phyloP scores from a whole-genome alignment of 768 basidiomycete species.

The Collybia sordida region DNA sequence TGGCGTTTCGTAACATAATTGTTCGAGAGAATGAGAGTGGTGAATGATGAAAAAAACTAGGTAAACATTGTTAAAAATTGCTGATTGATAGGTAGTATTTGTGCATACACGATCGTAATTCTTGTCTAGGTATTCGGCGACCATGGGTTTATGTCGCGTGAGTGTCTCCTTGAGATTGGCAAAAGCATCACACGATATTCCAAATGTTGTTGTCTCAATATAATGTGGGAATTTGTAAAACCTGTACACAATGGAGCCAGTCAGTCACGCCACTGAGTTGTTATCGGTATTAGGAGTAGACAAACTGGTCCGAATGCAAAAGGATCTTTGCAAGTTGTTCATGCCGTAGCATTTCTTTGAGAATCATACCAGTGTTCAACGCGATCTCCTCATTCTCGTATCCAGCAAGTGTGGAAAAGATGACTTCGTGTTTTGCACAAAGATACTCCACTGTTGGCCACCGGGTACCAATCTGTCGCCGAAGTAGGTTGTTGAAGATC shows the following conservation, averaged over 20 bases:
- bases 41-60: slow-evolving; percentile 96
- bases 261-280: not conserved
- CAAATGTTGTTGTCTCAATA: slow-evolving; percentile 97
- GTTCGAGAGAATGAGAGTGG: slow-evolving; percentile 84
- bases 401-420: slow-evolving; percentile 84
- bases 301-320: slow-evolving; percentile 92
- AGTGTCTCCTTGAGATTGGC: slow-evolving; percentile 97
- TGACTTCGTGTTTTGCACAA: slow-evolving; percentile 65
- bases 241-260: slow-evolving; percentile 36
- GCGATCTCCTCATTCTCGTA: slow-evolving; percentile 97
- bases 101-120: slow-evolving; percentile 85
- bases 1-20: slow-evolving; percentile 99
- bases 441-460: slow-evolving; percentile 98
- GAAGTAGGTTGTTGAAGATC: slow-evolving; percentile 85
- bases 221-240: slow-evolving; percentile 97
- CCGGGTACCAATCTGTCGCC: slow-evolving; percentile 89
- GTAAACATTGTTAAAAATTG: not conserved
- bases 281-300: slow-evolving; percentile 10
- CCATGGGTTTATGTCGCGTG: slow-evolving; percentile 97
- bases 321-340: slow-evolving; percentile 89
- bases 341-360: slow-evolving; percentile 95
- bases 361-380: slow-evolving; percentile 96
- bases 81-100: not conserved
- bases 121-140: slow-evolving; percentile 93
- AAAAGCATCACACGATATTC: slow-evolving; percentile 97